Evolutionary conservation across 345 rosid genomes (phyloP).

Genomic region (Turnera subulata): DNA sequence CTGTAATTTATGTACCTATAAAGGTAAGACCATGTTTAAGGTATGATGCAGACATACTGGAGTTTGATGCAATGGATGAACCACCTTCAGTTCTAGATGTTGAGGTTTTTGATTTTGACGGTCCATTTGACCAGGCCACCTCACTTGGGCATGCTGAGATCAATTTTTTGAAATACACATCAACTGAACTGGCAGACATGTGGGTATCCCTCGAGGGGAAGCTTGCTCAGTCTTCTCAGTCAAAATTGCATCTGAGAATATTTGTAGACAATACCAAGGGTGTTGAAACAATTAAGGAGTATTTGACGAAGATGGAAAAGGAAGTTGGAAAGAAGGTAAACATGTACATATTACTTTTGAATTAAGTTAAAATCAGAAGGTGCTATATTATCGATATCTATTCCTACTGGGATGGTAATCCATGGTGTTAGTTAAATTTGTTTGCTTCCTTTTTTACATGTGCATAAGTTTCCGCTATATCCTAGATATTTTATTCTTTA

Average conservation of each 20-base stretch:
- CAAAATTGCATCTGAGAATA: conserved; percentile 72
- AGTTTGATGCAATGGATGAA: conserved; percentile 95
- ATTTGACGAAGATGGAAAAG: conserved; percentile 75
- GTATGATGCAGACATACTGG: conserved; percentile 64
- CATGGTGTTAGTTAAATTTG: too few species aligned
- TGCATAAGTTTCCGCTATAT: too few species aligned
- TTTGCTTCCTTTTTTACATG: too few species aligned
- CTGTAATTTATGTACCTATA: background rate
- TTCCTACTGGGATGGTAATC: too few species aligned
- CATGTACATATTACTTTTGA: background rate
- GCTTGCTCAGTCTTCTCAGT: conserved; percentile 77
- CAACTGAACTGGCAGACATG: conserved; percentile 73
- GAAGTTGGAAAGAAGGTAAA: conserved; percentile 94
- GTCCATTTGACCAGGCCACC: conserved; percentile 84
- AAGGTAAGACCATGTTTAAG: conserved; percentile 12
- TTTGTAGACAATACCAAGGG: conserved; percentile 79
- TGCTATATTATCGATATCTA: too few species aligned
- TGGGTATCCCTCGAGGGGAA: conserved; percentile 74
- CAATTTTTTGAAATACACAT: conserved; percentile 69
- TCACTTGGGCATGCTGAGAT: conserved; percentile 89
- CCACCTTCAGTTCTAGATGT: conserved; percentile 84
- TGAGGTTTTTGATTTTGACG: conserved; percentile 88
- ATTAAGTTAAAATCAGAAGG: too few species aligned
- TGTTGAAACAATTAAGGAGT: conserved; percentile 67
- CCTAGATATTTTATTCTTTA: too few species aligned